phyloP scores from a whole-genome alignment of 2,329 filamentous ascomycete species.

The Claviceps sp. region DNA sequence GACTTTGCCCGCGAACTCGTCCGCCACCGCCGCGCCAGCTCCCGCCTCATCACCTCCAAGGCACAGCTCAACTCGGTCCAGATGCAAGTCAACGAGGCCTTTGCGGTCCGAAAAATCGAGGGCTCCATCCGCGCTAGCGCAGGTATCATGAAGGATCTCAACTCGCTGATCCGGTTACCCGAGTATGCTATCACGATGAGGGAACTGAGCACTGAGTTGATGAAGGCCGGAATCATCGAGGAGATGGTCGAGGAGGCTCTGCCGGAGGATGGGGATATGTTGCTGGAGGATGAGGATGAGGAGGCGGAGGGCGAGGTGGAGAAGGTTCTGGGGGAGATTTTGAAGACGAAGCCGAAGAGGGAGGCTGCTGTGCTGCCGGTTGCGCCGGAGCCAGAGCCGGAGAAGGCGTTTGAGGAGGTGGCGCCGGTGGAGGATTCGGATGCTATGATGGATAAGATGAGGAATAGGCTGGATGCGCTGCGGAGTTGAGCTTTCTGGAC shows the following conservation, averaged over 20 bases:
- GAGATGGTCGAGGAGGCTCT: slow-evolving; percentile 88
- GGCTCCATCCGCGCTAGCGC: slow-evolving; percentile 76
- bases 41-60: slow-evolving; percentile 70
- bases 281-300: slow-evolving; percentile 64
- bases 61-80: slow-evolving; percentile 86
- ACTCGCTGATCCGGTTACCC: slow-evolving; percentile 68
- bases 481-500: slow-evolving; percentile 47
- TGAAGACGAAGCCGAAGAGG: slow-evolving; percentile 60
- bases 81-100: slow-evolving; percentile 97
- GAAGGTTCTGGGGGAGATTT: slow-evolving; percentile 79
- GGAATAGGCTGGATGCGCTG: slow-evolving; percentile 76
- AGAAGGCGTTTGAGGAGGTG: slow-evolving; percentile 35
- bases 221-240: slow-evolving; percentile 93
- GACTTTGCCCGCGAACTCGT: slow-evolving; percentile 82
- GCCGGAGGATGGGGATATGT: slow-evolving; percentile 57
- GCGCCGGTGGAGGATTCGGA: slow-evolving; percentile 62
- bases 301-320: slow-evolving; percentile 62
- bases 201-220: slow-evolving; percentile 72
- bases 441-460: slow-evolving; percentile 87
- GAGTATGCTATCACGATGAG: slow-evolving; percentile 82
- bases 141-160: slow-evolving; percentile 95
- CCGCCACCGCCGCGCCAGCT: slow-evolving; percentile 60
- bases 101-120: slow-evolving; percentile 90
- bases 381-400: slow-evolving; percentile 30
- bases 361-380: slow-evolving; percentile 47